A percentile compares a stretch with the other conserved stretches of the same genome.
phyloP scores from a whole-genome alignment of 192 early-diverging fungal species.

The Coemansia nantahalensis region DNA sequence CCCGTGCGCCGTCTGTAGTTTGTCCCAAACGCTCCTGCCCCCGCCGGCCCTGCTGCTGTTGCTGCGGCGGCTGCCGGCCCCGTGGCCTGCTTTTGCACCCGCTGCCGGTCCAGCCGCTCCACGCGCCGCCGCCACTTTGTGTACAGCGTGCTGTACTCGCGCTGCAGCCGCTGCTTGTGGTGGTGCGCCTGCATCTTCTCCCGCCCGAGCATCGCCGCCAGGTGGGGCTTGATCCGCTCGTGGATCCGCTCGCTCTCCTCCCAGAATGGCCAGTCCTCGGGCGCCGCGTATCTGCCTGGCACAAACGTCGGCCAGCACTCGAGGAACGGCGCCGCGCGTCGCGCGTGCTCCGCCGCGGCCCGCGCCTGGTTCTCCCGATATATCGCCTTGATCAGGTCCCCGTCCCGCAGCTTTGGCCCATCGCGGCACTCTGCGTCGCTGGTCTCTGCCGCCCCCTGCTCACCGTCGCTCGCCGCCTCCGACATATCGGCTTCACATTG shows the following conservation, averaged over 20 bases:
- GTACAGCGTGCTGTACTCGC: slow-evolving; percentile 42
- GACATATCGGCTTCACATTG: too few species aligned
- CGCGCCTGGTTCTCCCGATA: slow-evolving; percentile 40
- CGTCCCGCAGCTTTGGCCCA: slow-evolving; percentile 3
- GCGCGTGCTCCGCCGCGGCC: slow-evolving; percentile 24
- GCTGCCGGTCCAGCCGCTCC: slow-evolving; percentile 46
- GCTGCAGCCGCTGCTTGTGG: slow-evolving; percentile 28
- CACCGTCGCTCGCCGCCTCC: too few species aligned
- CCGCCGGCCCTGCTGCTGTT: slow-evolving; percentile 2
- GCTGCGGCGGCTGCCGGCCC: slow-evolving; percentile 1
- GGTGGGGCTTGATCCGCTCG: slow-evolving; percentile 16
- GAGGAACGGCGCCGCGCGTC: slow-evolving; percentile 29
- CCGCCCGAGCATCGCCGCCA: slow-evolving; percentile 21
- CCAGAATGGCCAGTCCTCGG: slow-evolving; percentile 50
- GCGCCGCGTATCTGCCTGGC: slow-evolving; percentile 30
- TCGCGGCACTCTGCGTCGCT: slow-evolving; percentile 1
- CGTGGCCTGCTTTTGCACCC: slow-evolving; percentile 22
- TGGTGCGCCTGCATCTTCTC: slow-evolving; percentile 13
- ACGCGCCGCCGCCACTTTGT: slow-evolving; percentile 45
- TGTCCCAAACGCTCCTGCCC: too few species aligned
- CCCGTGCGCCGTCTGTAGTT: too few species aligned
- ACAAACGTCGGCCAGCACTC: slow-evolving; percentile 30
- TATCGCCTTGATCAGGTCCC: slow-evolving; percentile 14
- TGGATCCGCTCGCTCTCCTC: slow-evolving; percentile 24
- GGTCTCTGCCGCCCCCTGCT: neutral